Percentiles rank a stretch among this genome's conserved stretches.
phyloP scores from a whole-genome alignment of 257 asterid species.

The Prunella vulgaris region DNA sequence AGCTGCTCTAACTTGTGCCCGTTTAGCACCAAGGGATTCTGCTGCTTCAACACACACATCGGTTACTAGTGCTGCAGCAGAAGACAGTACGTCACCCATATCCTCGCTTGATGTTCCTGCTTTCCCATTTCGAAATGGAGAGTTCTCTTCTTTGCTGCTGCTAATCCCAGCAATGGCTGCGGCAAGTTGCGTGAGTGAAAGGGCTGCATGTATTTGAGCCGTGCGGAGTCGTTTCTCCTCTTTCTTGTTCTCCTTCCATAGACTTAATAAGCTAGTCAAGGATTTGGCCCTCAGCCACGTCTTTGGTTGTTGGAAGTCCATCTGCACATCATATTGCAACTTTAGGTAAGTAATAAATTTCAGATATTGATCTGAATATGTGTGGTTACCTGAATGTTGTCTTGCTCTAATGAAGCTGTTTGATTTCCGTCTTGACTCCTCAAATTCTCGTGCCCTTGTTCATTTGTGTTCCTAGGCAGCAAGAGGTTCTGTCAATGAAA shows the following conservation, averaged over 20 bases:
- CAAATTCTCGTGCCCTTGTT: slow-evolving; percentile 11
- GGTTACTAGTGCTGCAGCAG: slow-evolving; percentile 60
- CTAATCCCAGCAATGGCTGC: slow-evolving; percentile 64
- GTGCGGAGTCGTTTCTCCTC: slow-evolving; percentile 51
- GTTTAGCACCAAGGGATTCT: slow-evolving; percentile 51
- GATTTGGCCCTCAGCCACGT: slow-evolving; percentile 42
- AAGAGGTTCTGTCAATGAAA: slow-evolving; percentile 24
- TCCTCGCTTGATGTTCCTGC: slow-evolving; percentile 23
- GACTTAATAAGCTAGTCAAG: slow-evolving; percentile 32
- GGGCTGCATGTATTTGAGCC: slow-evolving; percentile 55
- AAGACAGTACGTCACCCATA: slow-evolving; percentile 40
- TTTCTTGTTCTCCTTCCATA: slow-evolving; percentile 40
- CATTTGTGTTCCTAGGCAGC: slow-evolving; percentile 15
- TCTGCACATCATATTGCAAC: slow-evolving; percentile 14
- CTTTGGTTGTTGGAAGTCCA: slow-evolving; percentile 34
- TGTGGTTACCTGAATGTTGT: slow-evolving; percentile 32
- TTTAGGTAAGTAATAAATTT: background rate
- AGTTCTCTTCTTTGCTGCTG: slow-evolving; percentile 25
- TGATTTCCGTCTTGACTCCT: slow-evolving; percentile 11
- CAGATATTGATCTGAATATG: background rate
- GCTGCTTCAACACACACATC: slow-evolving; percentile 68
- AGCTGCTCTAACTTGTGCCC: slow-evolving; percentile 48
- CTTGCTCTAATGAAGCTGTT: slow-evolving; percentile 20
- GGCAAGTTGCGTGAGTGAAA: slow-evolving; percentile 65
- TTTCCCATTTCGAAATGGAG: slow-evolving; percentile 17